A percentile compares a stretch with the other conserved stretches of the same genome.
phyloP scores from a whole-genome alignment of 768 basidiomycete species.

The Tricholomella constricta region DNA sequence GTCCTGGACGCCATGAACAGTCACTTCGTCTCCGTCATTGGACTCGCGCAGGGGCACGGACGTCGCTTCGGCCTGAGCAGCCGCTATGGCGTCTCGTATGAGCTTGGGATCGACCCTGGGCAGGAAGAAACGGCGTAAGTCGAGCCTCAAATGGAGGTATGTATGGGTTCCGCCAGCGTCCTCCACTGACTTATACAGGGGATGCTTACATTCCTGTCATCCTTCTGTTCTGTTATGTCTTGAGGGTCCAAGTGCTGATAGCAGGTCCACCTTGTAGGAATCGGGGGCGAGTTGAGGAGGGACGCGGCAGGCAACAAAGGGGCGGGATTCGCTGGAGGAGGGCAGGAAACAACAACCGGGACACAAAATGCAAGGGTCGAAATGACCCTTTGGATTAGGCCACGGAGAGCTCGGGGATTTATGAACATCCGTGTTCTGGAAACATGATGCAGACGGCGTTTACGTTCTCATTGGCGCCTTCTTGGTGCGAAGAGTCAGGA shows the following conservation, averaged over 20 bases:
- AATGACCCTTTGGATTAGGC: slow-evolving; percentile 16
- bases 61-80: slow-evolving; percentile 23
- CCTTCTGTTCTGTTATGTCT: not conserved
- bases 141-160: slow-evolving; percentile 3
- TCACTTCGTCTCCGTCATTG: slow-evolving; percentile 28
- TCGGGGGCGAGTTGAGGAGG: slow-evolving; percentile 3
- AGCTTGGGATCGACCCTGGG: slow-evolving; percentile 27
- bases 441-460: slow-evolving; percentile 18
- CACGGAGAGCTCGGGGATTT: slow-evolving; percentile 31
- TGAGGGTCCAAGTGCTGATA: not conserved
- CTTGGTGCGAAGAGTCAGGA: slow-evolving; percentile 7
- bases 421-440: slow-evolving; percentile 31
- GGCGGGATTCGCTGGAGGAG: slow-evolving; percentile 10
- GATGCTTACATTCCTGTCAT: slow-evolving; percentile 20
- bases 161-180: not conserved
- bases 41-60: slow-evolving; percentile 15
- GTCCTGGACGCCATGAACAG: slow-evolving; percentile 23
- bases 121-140: not conserved
- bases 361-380: slow-evolving; percentile 22
- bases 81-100: slow-evolving; percentile 26
- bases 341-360: slow-evolving; percentile 15
- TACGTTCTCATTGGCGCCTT: slow-evolving; percentile 16
- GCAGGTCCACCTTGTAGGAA: slow-evolving; percentile 6
- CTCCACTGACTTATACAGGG: not conserved
- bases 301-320: not conserved